These are phyloP conservation scores for Nemania bipapillata DNA, from an alignment of 2,329 filamentous ascomycete species.

Conservation along the genomic window DNA sequence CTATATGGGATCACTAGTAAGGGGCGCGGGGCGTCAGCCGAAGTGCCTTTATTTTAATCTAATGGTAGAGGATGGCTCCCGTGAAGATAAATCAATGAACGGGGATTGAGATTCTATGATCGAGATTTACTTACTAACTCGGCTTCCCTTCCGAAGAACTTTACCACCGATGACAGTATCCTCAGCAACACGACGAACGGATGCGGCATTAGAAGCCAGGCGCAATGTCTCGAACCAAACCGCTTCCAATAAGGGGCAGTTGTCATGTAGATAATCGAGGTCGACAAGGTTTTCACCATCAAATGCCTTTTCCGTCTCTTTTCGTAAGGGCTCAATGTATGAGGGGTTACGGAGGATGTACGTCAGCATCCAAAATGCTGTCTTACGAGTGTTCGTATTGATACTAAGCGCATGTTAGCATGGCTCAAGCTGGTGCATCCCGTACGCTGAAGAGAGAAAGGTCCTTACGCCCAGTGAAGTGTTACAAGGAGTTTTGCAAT, in stretches of 20 bases:
- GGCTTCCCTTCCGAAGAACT: not conserved
- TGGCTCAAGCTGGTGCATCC: no score
- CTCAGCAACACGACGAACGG: not conserved
- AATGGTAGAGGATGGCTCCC: no score
- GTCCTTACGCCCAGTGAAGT: not conserved
- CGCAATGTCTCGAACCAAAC: not conserved
- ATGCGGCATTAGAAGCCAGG: not conserved
- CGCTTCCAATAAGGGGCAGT: not conserved
- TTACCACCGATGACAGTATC: not conserved
- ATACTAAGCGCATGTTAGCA: not conserved
- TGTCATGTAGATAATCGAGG: not conserved
- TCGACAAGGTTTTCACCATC: not conserved
- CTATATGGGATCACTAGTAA: not conserved
- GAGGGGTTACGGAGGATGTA: not conserved
- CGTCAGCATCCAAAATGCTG: not conserved
- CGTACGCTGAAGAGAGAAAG: no score
- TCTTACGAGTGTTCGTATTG: slow-evolving; percentile 14
- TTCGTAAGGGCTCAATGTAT: not conserved
- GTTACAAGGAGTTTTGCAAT: not conserved
- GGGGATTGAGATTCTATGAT: no score
- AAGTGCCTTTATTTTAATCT: no score
- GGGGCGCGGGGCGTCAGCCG: not conserved
- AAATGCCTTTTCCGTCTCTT: not conserved
- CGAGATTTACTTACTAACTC: no score
- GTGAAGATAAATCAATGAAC: no score